A percentile compares a stretch with the other conserved stretches of the same genome.
Conservation (phyloP, 192 early-diverging fungal genomes). For the Backusella tuberculispora region DNA sequence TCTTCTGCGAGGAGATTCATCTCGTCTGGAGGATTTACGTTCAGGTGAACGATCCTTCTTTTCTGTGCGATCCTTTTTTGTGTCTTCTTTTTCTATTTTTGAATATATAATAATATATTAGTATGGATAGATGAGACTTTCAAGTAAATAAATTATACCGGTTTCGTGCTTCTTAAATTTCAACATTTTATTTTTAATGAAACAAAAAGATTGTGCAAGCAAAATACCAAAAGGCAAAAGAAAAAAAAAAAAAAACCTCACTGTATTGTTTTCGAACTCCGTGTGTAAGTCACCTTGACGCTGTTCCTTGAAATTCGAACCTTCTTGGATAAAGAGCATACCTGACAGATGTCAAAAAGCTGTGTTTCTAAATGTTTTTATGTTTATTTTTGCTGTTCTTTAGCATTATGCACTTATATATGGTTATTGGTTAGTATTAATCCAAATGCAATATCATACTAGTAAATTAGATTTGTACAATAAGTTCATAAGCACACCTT, state of each 20-base stretch:
- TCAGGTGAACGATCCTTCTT: conserved; percentile 2
- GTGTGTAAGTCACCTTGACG: no score
- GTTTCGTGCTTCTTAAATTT: conserved; percentile 23
- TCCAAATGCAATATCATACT: no score
- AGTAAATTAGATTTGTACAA: no score
- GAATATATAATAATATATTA: not conserved
- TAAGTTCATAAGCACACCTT: no score
- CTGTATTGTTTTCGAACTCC: no score
- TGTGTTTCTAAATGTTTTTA: no score
- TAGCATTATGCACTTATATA: no score
- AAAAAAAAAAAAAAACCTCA: not conserved
- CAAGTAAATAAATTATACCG: not conserved
- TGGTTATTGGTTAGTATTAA: no score
- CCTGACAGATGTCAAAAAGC: no score
- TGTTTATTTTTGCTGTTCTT: no score
- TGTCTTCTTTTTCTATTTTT: not conserved
- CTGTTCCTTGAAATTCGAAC: no score
- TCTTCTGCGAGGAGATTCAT: conserved; percentile 13
- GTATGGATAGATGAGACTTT: not conserved
- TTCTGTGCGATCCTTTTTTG: conserved; percentile 6
- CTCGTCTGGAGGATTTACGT: not conserved
- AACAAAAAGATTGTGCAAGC: not conserved
- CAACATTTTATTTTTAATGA: not conserved
- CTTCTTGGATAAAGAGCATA: no score
- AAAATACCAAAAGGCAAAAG: not conserved